Conservation (phyloP, 2,329 filamentous ascomycete species). For the Chaetomium olivaceum region DNA sequence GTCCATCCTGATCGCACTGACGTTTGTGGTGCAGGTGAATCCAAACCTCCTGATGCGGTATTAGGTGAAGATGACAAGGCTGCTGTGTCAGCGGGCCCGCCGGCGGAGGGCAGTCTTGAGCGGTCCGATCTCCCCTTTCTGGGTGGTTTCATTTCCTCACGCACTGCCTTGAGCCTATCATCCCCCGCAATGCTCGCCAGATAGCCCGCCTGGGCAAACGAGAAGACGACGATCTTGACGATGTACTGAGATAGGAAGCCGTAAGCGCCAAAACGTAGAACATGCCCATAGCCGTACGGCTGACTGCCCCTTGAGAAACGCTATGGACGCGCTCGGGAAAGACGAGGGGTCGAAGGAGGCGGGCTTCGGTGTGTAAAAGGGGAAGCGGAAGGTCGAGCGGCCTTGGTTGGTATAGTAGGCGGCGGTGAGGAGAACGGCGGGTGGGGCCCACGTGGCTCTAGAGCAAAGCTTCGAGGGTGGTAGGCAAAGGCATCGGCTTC, state of each 20-base stretch:
- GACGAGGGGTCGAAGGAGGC: constrained; percentile 22
- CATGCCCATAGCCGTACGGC: constrained; percentile 26
- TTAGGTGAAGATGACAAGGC: background rate
- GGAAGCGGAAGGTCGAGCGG: constrained; percentile 27
- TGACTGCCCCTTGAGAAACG: constrained; percentile 15
- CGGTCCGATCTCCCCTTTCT: background rate
- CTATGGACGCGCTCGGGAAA: constrained; percentile 23
- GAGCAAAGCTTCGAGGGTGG: constrained; percentile 13
- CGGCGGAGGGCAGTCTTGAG: background rate
- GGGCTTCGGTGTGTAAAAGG: constrained; percentile 28
- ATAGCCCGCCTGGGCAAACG: constrained; percentile 15
- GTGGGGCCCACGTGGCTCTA: constrained; percentile 15
- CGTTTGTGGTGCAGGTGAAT: constrained; percentile 10
- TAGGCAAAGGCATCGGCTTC: constrained; percentile 29
- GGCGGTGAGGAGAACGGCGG: constrained; percentile 11
- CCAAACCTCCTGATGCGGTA: background rate
- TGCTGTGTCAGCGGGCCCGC: background rate
- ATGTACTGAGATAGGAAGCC: constrained; percentile 1
- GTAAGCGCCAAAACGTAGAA: constrained; percentile 24
- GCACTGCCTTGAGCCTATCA: constrained; percentile 11
- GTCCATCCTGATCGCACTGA: constrained; percentile 14
- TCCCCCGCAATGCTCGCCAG: constrained; percentile 15
- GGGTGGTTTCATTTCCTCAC: background rate
- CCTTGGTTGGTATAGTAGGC: constrained; percentile 20
- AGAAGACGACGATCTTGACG: constrained; percentile 6